Evolutionary conservation across 331 rosid genomes (phyloP).

Genomic region (Malus hybrid): DNA sequence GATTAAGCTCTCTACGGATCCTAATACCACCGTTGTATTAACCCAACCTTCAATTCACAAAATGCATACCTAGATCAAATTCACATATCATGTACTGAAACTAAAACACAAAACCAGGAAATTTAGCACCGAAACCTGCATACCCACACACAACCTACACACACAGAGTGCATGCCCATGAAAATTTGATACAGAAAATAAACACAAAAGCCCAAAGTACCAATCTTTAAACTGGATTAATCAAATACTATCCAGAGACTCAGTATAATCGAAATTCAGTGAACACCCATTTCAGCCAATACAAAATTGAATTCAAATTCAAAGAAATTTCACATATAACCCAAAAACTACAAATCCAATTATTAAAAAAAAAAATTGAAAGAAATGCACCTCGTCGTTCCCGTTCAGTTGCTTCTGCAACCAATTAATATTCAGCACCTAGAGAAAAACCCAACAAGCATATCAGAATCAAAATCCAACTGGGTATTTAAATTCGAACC

Average conservation of each 20-base stretch:
- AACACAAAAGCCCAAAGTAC: background rate
- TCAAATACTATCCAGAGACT: background rate
- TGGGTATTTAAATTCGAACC: background rate
- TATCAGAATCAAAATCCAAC: background rate
- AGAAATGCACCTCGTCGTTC: constrained; percentile 68
- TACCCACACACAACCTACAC: background rate
- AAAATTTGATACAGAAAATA: background rate
- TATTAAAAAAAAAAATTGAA: background rate
- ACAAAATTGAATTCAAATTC: background rate
- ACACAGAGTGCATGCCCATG: background rate
- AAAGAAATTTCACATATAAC: background rate
- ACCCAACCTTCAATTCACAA: background rate
- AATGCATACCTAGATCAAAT: background rate
- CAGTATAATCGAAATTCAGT: background rate
- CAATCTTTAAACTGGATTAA: background rate
- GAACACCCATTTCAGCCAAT: background rate
- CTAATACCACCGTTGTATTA: background rate
- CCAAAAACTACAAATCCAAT: background rate
- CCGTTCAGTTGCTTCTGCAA: constrained; percentile 91
- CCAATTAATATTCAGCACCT: constrained; percentile 86
- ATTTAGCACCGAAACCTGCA: background rate
- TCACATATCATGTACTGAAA: background rate
- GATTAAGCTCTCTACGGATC: background rate
- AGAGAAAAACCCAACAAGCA: background rate
- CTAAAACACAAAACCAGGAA: background rate